Conservation (phyloP, 345 rosid genomes). For the Camelina sativa region DNA sequence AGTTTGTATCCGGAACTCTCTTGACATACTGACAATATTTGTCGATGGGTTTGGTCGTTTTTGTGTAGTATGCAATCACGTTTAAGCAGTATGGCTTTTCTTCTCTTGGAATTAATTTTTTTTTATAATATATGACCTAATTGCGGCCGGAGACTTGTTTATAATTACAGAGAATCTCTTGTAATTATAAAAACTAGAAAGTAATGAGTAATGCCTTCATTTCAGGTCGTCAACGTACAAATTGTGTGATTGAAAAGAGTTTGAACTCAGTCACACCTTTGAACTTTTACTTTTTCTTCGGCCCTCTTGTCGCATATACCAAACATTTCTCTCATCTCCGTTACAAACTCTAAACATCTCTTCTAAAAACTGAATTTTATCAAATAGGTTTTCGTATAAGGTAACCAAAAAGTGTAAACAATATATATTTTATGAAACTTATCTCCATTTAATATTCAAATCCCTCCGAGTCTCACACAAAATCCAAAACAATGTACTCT, state of each 20-base stretch:
- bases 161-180: background rate
- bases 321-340: slow-evolving; percentile 4
- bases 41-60: background rate
- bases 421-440: background rate
- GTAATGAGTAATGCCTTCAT: background rate
- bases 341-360: slow-evolving; percentile 26
- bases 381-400: background rate
- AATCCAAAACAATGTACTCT: slow-evolving; percentile 4
- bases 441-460: background rate
- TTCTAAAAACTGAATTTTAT: background rate
- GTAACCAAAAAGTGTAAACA: background rate
- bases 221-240: background rate
- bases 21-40: background rate
- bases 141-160: too few relatives aligned
- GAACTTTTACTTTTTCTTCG: background rate
- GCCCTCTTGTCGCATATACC: slow-evolving; percentile 19
- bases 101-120: too few relatives aligned
- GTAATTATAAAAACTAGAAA: background rate
- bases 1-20: background rate
- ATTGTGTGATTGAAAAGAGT: slow-evolving; percentile 7
- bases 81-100: background rate
- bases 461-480: slow-evolving; percentile 2
- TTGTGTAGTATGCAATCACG: slow-evolving; percentile 9
- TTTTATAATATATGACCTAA: too few relatives aligned
- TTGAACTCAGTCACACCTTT: background rate